Evolutionary conservation across 768 basidiomycete genomes (phyloP), one percentile per base, ranked within the genome.

Genomic region (Lactifluus subvellereus): DNA sequence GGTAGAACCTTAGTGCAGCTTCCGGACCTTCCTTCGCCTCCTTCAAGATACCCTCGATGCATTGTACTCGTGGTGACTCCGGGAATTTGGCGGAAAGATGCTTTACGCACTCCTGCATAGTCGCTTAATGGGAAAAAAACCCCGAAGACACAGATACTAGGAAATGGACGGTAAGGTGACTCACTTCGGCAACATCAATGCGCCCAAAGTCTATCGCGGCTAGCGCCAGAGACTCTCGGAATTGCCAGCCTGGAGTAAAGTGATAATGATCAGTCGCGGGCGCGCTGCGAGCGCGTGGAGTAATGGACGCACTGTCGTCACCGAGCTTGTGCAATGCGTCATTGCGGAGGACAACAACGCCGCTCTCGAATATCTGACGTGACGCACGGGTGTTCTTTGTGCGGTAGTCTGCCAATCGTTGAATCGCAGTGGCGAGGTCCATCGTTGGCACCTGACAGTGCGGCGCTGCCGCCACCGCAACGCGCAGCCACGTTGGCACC

Each of bases 161-260:
- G 30, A 60, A 45, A 35, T 27, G 20, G 11, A 9, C 7, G 30
- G 6, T n/a, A 43, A 16, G 30, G 77, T 82, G 64, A 60, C 65
- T 52, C 73, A 94, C 92, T 72, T 91, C 84, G 32, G 92, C 89
- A 37, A 91, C 75, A 54, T 89, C 85, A 30, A 85, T 62, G 57
- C 85, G 77, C 32, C 88, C 90, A 13, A 87, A 76, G 67, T 95
- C 91, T 55, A 93, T 76, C 4, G 93, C 81, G 3, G 94, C 90
- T 54, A 91, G 73, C 2, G 84, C 80, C 2, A 94, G 78, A 69
- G 94, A 91, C 69, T 96, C 94, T 8, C 91, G 73, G 65, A 90
- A 86, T 11, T 81, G 80, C 91, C 90, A 94, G 35, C 80, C 93
- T 93, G 68, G 49, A 62, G 5, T 54, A 27, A 3, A 27, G 27